Base-by-base conservation (phyloP, 2,329 filamentous ascomycete genomes). In the Lecanicillium sp. region DNA sequence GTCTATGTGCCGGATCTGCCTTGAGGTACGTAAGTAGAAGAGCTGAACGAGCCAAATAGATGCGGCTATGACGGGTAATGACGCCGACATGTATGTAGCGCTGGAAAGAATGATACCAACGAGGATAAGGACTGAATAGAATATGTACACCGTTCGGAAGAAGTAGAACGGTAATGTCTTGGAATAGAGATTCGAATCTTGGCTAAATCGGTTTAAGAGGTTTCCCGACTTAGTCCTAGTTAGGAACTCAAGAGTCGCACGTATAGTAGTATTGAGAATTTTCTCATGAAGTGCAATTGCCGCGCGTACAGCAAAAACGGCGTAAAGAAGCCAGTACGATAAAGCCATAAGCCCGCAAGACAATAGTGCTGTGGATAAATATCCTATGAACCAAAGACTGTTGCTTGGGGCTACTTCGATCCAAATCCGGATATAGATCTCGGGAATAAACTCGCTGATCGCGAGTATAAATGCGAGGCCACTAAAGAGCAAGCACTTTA, bases 11-110 rank as follows among this genome's bases (percentile, higher is more conserved):
- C 61, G 55, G 3, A 62, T 45, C 39, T 65, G 62, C 0, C 60
- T 52, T 1, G 63, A 65, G 2, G 63, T 66, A 0, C 55, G 52
- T 2, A 66, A 56, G 44, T 64, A 64, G 36, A 56, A 60, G 20
- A 52, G 55, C 23, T 65, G 62, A 5, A 64, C 33, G 2, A 57
- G 17, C 24, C 50, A 58, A 7, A 64, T 44, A 1, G 54, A 44
- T 2, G 55, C 3, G 3, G 58, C 6, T 1, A 49, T 50, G 3
- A 70, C 49, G 0, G 77, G 77, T 14, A 79, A 62, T 0, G 66
- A 66, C 2, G 73, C 58, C 0, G 65, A n/a, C 27, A 33, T 26
- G 21, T 44, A 44, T 19, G 29, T 36, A 23, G 41, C 41, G 21
- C 41, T 33, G 6, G 41, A 36, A 6, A 44, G 12, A 11, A 44